phyloP scores from a whole-genome alignment of 2,329 filamentous ascomycete genomes.

The Dothidotthia symphoricarpi region DNA sequence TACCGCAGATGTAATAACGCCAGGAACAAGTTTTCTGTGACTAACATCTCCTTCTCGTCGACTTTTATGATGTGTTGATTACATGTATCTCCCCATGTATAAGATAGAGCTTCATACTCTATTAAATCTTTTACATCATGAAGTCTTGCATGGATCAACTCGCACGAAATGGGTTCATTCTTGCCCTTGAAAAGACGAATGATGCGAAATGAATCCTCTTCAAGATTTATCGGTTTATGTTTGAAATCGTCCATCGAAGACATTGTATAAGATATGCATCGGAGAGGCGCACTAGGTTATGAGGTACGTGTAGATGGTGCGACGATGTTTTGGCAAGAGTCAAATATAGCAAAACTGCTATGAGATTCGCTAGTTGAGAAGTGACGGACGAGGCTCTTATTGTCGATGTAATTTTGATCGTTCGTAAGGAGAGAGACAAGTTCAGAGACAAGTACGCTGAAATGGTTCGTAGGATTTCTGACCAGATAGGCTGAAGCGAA shows the following conservation, averaged over 20 bases:
- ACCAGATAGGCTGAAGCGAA: too few species aligned
- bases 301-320: too few species aligned
- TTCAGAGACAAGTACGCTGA: too few species aligned
- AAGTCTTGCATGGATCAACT: slow-evolving; percentile 2
- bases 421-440: too few species aligned
- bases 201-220: background rate
- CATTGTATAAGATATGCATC: too few species aligned
- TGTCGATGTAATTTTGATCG: too few species aligned
- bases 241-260: background rate
- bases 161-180: background rate
- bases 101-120: slow-evolving; percentile 21
- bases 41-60: slow-evolving; percentile 1
- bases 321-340: too few species aligned
- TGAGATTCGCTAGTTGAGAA: too few species aligned
- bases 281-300: too few species aligned
- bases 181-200: background rate
- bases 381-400: too few species aligned
- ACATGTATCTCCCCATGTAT: slow-evolving; percentile 15
- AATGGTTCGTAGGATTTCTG: too few species aligned
- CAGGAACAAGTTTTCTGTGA: slow-evolving; percentile 15
- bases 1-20: slow-evolving; percentile 14
- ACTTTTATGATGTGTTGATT: slow-evolving; percentile 3
- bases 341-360: too few species aligned
- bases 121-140: background rate
- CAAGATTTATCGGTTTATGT: slow-evolving; percentile 1